Evolutionary conservation across 441 rosid species (phyloP).

Genomic region (Theobroma grandiflorum): DNA sequence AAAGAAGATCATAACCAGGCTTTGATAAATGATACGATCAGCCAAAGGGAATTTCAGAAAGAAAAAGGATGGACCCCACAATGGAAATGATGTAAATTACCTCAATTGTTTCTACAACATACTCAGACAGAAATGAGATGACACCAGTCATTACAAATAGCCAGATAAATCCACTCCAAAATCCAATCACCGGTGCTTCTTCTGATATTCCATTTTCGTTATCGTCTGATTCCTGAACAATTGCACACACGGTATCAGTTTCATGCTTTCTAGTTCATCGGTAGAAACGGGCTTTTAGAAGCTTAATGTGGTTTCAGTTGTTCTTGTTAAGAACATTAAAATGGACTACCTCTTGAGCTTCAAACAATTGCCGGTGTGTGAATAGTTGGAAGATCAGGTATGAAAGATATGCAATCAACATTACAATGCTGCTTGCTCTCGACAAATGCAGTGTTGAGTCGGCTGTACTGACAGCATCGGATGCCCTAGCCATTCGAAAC

Average conservation of each 20-base stretch:
- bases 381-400: slow-evolving; percentile 73
- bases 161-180: slow-evolving; percentile 86
- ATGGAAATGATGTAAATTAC: slow-evolving; percentile 38
- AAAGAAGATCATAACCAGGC: background rate
- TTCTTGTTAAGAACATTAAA: background rate
- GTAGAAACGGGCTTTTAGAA: background rate
- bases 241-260: background rate
- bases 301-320: too few species aligned
- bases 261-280: background rate
- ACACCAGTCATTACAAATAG: slow-evolving; percentile 79
- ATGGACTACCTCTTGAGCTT: slow-evolving; percentile 55
- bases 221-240: slow-evolving; percentile 47
- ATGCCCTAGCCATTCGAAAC: slow-evolving; percentile 48
- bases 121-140: slow-evolving; percentile 82
- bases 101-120: slow-evolving; percentile 87
- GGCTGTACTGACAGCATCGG: slow-evolving; percentile 28
- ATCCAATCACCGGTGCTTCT: slow-evolving; percentile 74
- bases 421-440: slow-evolving; percentile 76
- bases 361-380: slow-evolving; percentile 76
- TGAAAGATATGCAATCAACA: slow-evolving; percentile 66
- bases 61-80: background rate
- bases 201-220: slow-evolving; percentile 41
- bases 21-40: background rate
- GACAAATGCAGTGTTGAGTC: slow-evolving; percentile 61
- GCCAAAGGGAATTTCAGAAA: background rate